These are phyloP conservation scores for Cochlearia excelsa DNA, from an alignment of 345 rosid genomes.

Conservation along the genomic window DNA sequence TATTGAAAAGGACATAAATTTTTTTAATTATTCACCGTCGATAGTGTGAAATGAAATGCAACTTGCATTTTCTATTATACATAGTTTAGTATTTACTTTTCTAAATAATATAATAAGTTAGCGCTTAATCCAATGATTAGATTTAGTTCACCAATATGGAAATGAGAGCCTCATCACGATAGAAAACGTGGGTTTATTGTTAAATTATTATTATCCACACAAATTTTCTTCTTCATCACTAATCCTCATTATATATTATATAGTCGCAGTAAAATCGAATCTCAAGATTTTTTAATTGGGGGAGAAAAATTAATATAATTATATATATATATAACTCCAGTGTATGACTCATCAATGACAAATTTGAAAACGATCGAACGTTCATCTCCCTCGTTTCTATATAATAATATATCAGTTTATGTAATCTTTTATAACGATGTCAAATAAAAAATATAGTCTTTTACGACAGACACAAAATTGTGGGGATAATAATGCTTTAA, in stretches of 20 bases:
- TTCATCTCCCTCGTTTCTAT: too few species aligned
- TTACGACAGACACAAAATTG: too few species aligned
- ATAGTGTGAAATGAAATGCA: not conserved
- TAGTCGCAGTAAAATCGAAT: not conserved
- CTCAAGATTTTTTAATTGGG: constrained; percentile 3
- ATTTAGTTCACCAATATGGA: not conserved
- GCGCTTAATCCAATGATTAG: constrained; percentile 20
- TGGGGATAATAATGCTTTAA: too few species aligned
- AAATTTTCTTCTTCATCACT: constrained; percentile 6
- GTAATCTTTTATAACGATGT: too few species aligned
- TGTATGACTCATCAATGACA: constrained; percentile 22
- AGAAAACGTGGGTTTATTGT: constrained; percentile 9
- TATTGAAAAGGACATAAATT: too few species aligned
- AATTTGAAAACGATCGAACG: not conserved
- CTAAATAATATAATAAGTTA: too few species aligned
- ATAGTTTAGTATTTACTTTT: constrained; percentile 7
- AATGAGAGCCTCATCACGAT: constrained; percentile 25
- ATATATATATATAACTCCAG: not conserved
- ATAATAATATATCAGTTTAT: too few species aligned
- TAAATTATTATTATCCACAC: constrained; percentile 20
- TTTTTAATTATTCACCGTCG: too few species aligned
- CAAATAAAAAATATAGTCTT: too few species aligned
- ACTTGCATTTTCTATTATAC: constrained; percentile 19
- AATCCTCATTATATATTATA: not conserved
- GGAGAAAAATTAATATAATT: not conserved